phyloP scores from a whole-genome alignment of 495 filamentous ascomycete species.

The Trichoderma virens region DNA sequence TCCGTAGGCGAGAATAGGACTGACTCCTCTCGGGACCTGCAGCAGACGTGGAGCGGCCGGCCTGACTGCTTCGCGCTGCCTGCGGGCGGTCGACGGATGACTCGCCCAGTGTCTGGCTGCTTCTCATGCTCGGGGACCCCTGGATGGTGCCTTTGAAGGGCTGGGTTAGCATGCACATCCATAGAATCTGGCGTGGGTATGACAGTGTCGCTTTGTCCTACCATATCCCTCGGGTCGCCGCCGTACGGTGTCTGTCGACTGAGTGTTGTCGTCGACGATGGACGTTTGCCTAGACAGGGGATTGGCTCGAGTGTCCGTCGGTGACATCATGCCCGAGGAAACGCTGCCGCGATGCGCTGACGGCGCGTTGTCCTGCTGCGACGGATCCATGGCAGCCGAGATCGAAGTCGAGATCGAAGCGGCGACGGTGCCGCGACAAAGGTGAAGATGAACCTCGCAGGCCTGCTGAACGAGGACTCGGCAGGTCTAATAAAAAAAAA shows the following conservation, averaged over 20 bases:
- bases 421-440: neutral
- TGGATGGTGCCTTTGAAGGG: neutral
- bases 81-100: slow-evolving; percentile 20
- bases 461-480: neutral
- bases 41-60: slow-evolving; percentile 8
- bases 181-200: slow-evolving; percentile 11
- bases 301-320: slow-evolving; percentile 33
- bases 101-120: slow-evolving; percentile 18
- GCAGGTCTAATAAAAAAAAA: slow-evolving; percentile 4
- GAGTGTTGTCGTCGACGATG: slow-evolving; percentile 27
- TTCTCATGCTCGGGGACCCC: neutral
- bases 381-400: slow-evolving; percentile 30
- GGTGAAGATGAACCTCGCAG: neutral
- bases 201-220: slow-evolving; percentile 24
- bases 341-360: slow-evolving; percentile 17
- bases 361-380: slow-evolving; percentile 16
- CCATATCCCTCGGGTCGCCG: slow-evolving; percentile 40
- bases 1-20: slow-evolving; percentile 46
- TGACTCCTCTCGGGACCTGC: slow-evolving; percentile 41
- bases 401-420: neutral
- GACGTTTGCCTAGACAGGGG: slow-evolving; percentile 21
- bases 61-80: slow-evolving; percentile 23
- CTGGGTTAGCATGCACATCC: neutral
- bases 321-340: slow-evolving; percentile 27
- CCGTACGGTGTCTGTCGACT: slow-evolving; percentile 42